Conservation (phyloP, 2,329 filamentous ascomycete genomes). For the Dactylellina parvicollis region DNA sequence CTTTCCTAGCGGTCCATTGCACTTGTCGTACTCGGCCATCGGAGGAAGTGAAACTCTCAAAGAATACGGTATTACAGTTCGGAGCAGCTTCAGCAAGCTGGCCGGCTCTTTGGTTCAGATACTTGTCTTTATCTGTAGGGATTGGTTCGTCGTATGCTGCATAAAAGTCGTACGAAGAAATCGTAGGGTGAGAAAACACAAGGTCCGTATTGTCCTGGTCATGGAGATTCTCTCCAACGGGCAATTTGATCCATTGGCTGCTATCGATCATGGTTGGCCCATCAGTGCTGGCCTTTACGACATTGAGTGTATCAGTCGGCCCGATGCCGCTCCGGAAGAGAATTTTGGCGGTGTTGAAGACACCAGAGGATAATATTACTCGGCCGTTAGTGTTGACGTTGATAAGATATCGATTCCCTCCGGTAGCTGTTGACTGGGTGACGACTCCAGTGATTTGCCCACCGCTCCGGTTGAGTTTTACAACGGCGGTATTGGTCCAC, state of each 20-base stretch:
- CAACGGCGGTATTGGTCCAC: slow-evolving; percentile 73
- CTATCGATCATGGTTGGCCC: slow-evolving; percentile 66
- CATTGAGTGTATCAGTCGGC: slow-evolving; percentile 65
- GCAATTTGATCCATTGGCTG: slow-evolving; percentile 68
- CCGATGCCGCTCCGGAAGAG: slow-evolving; percentile 76
- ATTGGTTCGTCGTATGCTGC: slow-evolving; percentile 67
- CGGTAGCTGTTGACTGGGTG: slow-evolving; percentile 67
- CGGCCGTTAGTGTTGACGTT: slow-evolving; percentile 70
- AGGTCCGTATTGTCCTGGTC: slow-evolving; percentile 71
- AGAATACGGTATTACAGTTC: slow-evolving; percentile 57
- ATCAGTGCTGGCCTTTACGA: slow-evolving; percentile 66
- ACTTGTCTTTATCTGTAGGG: slow-evolving; percentile 63
- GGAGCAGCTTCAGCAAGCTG: slow-evolving; percentile 67
- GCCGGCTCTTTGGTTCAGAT: slow-evolving; percentile 65
- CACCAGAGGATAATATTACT: slow-evolving; percentile 74
- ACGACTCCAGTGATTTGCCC: slow-evolving; percentile 74
- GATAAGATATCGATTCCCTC: slow-evolving; percentile 70
- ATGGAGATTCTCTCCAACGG: slow-evolving; percentile 70
- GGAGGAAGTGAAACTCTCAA: slow-evolving; percentile 60
- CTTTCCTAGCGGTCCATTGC: slow-evolving; percentile 74
- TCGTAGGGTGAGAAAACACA: slow-evolving; percentile 66
- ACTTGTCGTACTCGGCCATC: slow-evolving; percentile 72
- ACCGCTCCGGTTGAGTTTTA: slow-evolving; percentile 72
- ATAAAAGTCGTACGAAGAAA: slow-evolving; percentile 74
- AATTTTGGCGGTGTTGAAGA: slow-evolving; percentile 76